Evolutionary conservation across 768 basidiomycete species (phyloP).

Genomic region (Ramaria rubella): DNA sequence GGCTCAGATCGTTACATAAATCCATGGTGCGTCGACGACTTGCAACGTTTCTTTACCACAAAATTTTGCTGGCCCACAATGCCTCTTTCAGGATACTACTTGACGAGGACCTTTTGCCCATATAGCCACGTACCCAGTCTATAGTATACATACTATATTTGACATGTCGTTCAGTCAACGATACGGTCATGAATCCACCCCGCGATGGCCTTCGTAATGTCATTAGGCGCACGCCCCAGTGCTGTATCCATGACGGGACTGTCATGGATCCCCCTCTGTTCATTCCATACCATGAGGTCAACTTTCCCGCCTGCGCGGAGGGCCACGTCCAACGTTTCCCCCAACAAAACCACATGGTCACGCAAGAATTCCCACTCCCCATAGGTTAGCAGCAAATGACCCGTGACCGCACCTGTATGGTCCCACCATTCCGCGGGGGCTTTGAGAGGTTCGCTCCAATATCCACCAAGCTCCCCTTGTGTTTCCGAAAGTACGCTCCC

Average conservation of each 20-base stretch:
- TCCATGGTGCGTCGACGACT: no score
- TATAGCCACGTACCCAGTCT: no score
- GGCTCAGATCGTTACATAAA: no score
- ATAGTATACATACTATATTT: no score
- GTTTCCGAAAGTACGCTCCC: neutral
- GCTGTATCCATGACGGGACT: neutral
- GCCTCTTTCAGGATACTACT: no score
- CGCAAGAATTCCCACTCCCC: neutral
- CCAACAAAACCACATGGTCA: neutral
- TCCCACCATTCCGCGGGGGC: constrained; percentile 7
- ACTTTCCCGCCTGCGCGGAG: constrained; percentile 1
- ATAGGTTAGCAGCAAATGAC: neutral
- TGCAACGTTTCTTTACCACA: no score
- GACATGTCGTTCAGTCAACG: no score
- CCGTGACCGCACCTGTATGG: neutral
- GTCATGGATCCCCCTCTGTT: neutral
- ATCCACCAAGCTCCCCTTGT: neutral
- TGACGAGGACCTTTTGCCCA: no score
- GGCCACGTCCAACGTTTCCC: neutral
- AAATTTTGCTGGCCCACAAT: no score
- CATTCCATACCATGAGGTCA: neutral
- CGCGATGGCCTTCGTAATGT: neutral
- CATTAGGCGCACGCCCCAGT: neutral
- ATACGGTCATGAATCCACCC: constrained; percentile 2
- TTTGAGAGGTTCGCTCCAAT: constrained; percentile 5